Evolutionary conservation across 2,329 filamentous ascomycete genomes (phyloP), one percentile per base, ranked within the genome.

Genomic region (Monilinia fructicola): DNA sequence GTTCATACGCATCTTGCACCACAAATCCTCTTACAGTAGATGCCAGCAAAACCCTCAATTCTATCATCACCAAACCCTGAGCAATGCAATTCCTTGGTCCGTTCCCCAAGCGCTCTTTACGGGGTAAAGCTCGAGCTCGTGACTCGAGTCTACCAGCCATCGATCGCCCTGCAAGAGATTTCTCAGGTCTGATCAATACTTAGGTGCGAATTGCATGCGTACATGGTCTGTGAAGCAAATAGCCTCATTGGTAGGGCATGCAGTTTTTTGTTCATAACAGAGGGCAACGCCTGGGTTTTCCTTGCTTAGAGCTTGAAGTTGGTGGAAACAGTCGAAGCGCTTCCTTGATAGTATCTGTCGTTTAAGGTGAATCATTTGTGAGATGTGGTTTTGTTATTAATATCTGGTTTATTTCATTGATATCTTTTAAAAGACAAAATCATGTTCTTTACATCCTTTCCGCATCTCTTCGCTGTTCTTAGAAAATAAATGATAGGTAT

Each of bases 91-190:
- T 52, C n/a, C 63, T 48, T n/a, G 63, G 54, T 4, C 54, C 42
- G 10, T 58, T 35, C 63, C 40, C 63, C 54, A 52, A 12, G 63
- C 63, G 7, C 26, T 26, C 23, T 53, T 50, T 16, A 52, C 12
- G 21, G 54, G 42, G 12, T 65, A 28, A 26, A 50, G 74, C 68
- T 42, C 76, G 74, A 50, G 74, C 68, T 42, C 76, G 74, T 80
- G 71, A 18, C 71, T 76, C 0, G 74, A 74, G 10, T 71, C 75
- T 3, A 76, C 75, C 40, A 81, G 73, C 74, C 77, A 85, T 6
- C 83, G 79, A 85, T 6, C 83, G 79, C 54, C 83, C 82, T 0
- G 79, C 83, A 7, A 83, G 67, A 71, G 83, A 85, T 23, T 77
- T 74, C 21, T 78, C 74, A 0, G 81, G 77, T 3, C 79, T 74